These are phyloP conservation scores for Tylopilus sp. DNA, from an alignment of 768 basidiomycete genomes.

Conservation along the genomic window DNA sequence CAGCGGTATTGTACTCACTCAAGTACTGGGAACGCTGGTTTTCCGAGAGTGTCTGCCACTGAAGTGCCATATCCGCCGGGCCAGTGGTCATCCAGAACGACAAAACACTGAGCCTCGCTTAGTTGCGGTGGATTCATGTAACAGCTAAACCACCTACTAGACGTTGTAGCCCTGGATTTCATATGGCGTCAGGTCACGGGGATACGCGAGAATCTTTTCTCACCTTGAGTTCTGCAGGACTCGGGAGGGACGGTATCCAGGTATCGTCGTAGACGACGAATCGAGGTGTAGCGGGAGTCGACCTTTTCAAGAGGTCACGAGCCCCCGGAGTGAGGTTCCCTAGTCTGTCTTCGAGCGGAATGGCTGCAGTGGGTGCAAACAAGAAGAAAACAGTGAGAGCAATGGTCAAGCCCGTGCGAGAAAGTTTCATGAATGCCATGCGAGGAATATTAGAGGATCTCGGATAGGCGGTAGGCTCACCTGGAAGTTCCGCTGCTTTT, in stretches of 20 bases:
- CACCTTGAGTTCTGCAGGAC: not conserved
- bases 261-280: not conserved
- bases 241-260: not conserved
- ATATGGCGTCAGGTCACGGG: not conserved
- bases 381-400: not conserved
- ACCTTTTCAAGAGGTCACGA: not conserved
- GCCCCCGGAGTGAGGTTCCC: not conserved
- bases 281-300: not conserved
- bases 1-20: conserved; percentile 47
- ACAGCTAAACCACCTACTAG: conserved; percentile 28
- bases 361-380: not conserved
- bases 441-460: no score
- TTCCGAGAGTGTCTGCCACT: conserved; percentile 38
- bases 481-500: no score
- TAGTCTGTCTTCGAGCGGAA: not conserved
- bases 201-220: not conserved
- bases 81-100: conserved; percentile 43
- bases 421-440: not conserved
- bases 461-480: no score
- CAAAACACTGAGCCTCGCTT: conserved; percentile 25
- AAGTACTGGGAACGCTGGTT: conserved; percentile 39
- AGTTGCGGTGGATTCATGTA: not conserved
- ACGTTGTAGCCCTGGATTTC: conserved; percentile 20
- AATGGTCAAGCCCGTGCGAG: not conserved
- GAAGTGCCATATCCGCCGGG: conserved; percentile 40